Evolutionary conservation across 139 green algal genomes (phyloP), one percentile per base, ranked within the genome.

Genomic region (Chlamydomonas asymmetrica): DNA sequence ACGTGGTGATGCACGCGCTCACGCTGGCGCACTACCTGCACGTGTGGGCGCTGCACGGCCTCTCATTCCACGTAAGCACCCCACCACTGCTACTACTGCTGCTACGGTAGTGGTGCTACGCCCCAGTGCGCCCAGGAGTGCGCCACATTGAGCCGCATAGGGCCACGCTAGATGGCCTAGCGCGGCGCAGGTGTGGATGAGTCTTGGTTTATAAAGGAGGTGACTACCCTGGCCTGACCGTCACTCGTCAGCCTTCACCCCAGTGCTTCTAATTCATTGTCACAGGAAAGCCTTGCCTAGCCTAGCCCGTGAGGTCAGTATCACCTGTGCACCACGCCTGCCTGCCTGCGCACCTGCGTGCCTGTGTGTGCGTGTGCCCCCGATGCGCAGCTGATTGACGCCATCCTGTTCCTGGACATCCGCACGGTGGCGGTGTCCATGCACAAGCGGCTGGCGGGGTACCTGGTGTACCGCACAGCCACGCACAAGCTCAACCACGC

Each of bases 321-420:
- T n/a, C 34, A 8, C 34, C 34, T 39, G 13, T 39, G 18, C 16
- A 31, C 66, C 41, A 29, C 40, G 38, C 66, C 45, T 8, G 38
- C 25, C 66, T 20, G n/a, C n/a, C n/a, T n/a, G n/a, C n/a, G n/a
- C n/a, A n/a, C n/a, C n/a, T n/a, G n/a, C n/a, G n/a, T n/a, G n/a
- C n/a, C n/a, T n/a, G n/a, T n/a, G n/a, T n/a, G n/a, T n/a, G n/a
- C n/a, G n/a, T n/a, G n/a, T 37, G 7, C 48, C 67, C 48, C 10
- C 31, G 37, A 10, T 6, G 25, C 3, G 1, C 66, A 84, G 79
- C 61, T 85, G 5, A 48, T 84, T 20, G 80, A 88, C 71, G 63
- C 64, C 0, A n/a, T 90, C 50, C 85, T 90, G 66, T 74, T 87
- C 65, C 76, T 90, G 48, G 85, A 90, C 80, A 73, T 83, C 5